Evolutionary conservation across 371 early-diverging fungal species (phyloP).

Genomic region (Actinomucor elegans): DNA sequence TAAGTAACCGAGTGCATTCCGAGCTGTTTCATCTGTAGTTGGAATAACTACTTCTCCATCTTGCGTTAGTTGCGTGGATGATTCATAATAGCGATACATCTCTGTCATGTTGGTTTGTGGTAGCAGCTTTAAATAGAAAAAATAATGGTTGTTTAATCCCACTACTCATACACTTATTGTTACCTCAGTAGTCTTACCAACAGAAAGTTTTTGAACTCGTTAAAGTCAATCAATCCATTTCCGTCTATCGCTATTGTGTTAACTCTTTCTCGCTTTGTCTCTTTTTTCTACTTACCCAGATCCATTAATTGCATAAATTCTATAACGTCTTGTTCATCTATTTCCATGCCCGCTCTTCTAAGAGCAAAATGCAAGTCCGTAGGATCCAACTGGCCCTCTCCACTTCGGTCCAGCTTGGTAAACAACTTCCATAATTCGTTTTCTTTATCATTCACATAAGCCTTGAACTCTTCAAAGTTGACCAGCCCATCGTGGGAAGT

Average conservation of each 20-base stretch:
- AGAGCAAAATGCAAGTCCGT: conserved; percentile 51
- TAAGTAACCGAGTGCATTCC: conserved; percentile 60
- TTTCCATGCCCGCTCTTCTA: conserved; percentile 56
- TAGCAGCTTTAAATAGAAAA: conserved; percentile 27
- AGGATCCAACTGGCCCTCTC: conserved; percentile 59
- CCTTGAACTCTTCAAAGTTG: conserved; percentile 63
- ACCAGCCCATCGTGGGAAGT: conserved; percentile 55
- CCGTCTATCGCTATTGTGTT: conserved; percentile 33
- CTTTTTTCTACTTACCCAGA: conserved; percentile 21
- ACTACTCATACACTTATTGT: no score
- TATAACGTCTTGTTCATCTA: conserved; percentile 57
- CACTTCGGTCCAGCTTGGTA: conserved; percentile 52
- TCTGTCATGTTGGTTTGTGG: conserved; percentile 51
- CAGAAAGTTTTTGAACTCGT: conserved; percentile 72
- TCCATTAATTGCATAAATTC: conserved; percentile 65
- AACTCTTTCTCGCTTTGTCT: neutral
- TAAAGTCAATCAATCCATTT: conserved; percentile 64
- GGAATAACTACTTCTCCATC: conserved; percentile 65
- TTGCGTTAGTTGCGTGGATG: conserved; percentile 56
- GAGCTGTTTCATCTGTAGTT: conserved; percentile 44
- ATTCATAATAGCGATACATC: conserved; percentile 64
- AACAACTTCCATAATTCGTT: conserved; percentile 64
- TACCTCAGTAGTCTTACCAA: conserved; percentile 42
- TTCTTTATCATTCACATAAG: conserved; percentile 65
- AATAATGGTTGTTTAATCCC: no score